Percentiles rank a stretch among this genome's conserved stretches.
These are phyloP conservation scores for Pseudozyma thailandica DNA, from an alignment of 1,284 basidiomycete species.

Conservation along the genomic window DNA sequence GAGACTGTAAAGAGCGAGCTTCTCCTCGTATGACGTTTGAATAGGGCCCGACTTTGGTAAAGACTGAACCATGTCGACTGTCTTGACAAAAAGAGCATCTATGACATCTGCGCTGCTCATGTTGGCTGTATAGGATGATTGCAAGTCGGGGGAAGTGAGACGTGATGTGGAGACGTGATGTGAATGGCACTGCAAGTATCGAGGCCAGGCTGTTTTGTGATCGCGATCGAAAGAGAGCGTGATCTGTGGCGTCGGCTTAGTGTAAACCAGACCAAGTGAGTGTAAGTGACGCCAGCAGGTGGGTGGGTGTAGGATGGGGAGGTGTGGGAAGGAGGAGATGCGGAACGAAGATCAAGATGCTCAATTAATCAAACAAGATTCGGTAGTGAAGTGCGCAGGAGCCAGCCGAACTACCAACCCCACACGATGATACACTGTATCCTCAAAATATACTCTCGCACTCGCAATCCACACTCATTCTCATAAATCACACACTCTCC, in stretches of 20 bases:
- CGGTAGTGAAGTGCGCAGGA: too few species aligned
- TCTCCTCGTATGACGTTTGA: conserved; percentile 96
- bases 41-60: conserved; percentile 94
- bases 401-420: conserved; percentile 9
- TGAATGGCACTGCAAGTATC: background rate
- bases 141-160: background rate
- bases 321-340: too few species aligned
- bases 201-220: background rate
- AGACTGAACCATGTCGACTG: conserved; percentile 88
- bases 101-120: conserved; percentile 67
- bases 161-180: background rate
- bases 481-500: too few species aligned
- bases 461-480: too few species aligned
- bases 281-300: background rate
- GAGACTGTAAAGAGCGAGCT: conserved; percentile 83
- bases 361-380: too few species aligned
- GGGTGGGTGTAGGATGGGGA: background rate
- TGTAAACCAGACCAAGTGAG: background rate
- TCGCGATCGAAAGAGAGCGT: background rate
- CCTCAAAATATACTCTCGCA: conserved; percentile 1
- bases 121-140: conserved; percentile 3
- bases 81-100: conserved; percentile 82
- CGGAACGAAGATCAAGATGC: too few species aligned
- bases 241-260: background rate
- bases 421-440: conserved; percentile 23